phyloP scores from a whole-genome alignment of 108 stramenopile species.

The Nitzschia inconspicua region DNA sequence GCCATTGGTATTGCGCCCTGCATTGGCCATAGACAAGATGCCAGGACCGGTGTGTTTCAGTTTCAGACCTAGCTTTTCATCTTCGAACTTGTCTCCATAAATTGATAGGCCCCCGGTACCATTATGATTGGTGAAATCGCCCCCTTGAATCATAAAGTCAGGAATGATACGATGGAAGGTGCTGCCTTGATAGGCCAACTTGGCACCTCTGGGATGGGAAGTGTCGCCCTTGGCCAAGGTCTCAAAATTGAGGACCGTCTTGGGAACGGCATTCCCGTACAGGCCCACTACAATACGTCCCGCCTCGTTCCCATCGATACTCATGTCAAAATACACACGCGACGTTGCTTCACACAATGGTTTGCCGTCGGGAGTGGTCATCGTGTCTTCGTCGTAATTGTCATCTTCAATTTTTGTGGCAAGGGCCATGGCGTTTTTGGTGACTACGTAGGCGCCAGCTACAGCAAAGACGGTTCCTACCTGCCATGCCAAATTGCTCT shows the following conservation, averaged over 20 bases:
- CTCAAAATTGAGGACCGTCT: slow-evolving; percentile 88
- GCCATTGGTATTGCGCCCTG: slow-evolving; percentile 89
- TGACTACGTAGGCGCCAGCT: slow-evolving; percentile 24
- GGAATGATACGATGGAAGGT: slow-evolving; percentile 94
- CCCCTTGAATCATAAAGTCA: slow-evolving; percentile 86
- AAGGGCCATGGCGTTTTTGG: slow-evolving; percentile 7
- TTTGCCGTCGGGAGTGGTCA: not conserved
- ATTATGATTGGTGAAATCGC: slow-evolving; percentile 93
- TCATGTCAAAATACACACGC: slow-evolving; percentile 80
- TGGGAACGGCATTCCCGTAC: slow-evolving; percentile 86
- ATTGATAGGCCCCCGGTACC: slow-evolving; percentile 86
- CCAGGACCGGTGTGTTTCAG: slow-evolving; percentile 91
- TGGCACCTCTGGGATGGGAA: slow-evolving; percentile 53
- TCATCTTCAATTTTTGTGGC: slow-evolving; percentile 12
- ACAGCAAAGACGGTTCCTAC: slow-evolving; percentile 29
- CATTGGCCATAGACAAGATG: slow-evolving; percentile 91
- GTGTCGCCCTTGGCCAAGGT: slow-evolving; percentile 64
- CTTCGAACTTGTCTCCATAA: slow-evolving; percentile 81
- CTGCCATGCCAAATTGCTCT: slow-evolving; percentile 31
- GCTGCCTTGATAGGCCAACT: slow-evolving; percentile 71
- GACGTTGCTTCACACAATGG: slow-evolving; percentile 39
- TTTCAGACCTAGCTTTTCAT: slow-evolving; percentile 84
- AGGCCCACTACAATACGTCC: slow-evolving; percentile 91
- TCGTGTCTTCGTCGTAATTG: slow-evolving; percentile 10
- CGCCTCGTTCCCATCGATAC: slow-evolving; percentile 60